A percentile compares a stretch with the other conserved stretches of the same genome.
phyloP scores from a whole-genome alignment of 148 eudicot genomes.

The Dysphania ambrosioides region DNA sequence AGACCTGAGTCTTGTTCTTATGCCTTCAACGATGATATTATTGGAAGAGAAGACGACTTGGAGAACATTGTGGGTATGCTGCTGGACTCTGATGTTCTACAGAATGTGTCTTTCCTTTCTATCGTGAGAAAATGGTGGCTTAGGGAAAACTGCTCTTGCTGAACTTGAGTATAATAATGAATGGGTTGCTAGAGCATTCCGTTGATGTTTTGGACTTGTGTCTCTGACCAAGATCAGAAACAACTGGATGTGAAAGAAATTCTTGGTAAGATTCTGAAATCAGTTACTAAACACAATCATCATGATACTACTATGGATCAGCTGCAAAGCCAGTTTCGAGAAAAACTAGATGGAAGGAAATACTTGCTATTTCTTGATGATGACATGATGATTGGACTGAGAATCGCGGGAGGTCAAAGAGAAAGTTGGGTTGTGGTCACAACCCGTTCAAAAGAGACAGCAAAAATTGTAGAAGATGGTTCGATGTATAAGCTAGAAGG shows the following conservation, averaged over 20 bases:
- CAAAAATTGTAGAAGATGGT: not conserved
- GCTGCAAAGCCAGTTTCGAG: not conserved
- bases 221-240: conserved; percentile 19
- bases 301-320: not conserved
- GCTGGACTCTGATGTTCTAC: not conserved
- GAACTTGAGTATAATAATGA: not conserved
- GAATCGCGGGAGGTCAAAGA: not conserved
- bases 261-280: not conserved
- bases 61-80: not conserved
- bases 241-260: not conserved
- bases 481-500: not conserved
- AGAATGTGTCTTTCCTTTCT: not conserved
- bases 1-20: not conserved
- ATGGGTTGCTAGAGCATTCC: not conserved
- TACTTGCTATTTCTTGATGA: not conserved
- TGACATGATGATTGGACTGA: conserved; percentile 1
- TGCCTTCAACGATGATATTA: too few species aligned
- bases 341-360: not conserved
- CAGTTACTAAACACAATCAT: not conserved
- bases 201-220: too few species aligned
- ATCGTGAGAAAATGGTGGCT: not conserved
- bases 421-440: not conserved
- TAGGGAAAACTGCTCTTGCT: not conserved
- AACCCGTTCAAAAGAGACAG: not conserved
- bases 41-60: too few species aligned